Evolutionary conservation across 202 grass and related monocot genomes (phyloP).

Genomic region (Elaeis oleifera): DNA sequence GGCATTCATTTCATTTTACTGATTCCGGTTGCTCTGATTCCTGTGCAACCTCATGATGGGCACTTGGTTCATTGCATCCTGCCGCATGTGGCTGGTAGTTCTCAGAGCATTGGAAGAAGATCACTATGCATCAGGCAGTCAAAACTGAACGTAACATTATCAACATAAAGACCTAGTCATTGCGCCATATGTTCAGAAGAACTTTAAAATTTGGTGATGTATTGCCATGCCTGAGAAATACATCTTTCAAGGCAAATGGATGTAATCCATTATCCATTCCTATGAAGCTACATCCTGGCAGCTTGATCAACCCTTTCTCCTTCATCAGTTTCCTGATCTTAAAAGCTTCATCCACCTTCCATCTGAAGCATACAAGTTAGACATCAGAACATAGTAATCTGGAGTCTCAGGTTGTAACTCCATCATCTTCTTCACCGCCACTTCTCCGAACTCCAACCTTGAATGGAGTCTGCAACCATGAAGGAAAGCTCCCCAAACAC

Average conservation of each 20-base stretch:
- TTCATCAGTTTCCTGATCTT: conserved; percentile 47
- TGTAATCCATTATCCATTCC: conserved; percentile 33
- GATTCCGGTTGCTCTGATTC: too few relatives aligned
- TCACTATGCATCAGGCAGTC: too few relatives aligned
- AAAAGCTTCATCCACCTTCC: conserved; percentile 51
- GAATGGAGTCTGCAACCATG: conserved; percentile 29
- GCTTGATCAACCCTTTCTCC: conserved; percentile 45
- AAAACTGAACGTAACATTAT: too few relatives aligned
- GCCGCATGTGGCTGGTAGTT: too few relatives aligned
- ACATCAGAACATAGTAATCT: conserved; percentile 55
- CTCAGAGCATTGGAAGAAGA: too few relatives aligned
- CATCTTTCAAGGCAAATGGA: too few relatives aligned
- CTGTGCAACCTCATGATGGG: too few relatives aligned
- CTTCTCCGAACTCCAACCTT: conserved; percentile 21
- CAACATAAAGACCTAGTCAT: conserved; percentile 27
- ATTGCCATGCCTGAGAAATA: too few relatives aligned
- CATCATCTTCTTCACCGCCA: conserved; percentile 30
- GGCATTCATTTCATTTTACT: too few relatives aligned
- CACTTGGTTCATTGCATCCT: too few relatives aligned
- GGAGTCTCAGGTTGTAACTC: conserved; percentile 37
- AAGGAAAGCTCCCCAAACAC: conserved; percentile 24
- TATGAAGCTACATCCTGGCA: conserved; percentile 47
- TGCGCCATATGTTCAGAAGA: conserved; percentile 38
- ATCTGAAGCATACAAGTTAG: conserved; percentile 51
- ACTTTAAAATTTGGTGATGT: conserved; percentile 35